Conservation (phyloP, 2,329 filamentous ascomycete species). For the Gaeumannomyces tritici region DNA sequence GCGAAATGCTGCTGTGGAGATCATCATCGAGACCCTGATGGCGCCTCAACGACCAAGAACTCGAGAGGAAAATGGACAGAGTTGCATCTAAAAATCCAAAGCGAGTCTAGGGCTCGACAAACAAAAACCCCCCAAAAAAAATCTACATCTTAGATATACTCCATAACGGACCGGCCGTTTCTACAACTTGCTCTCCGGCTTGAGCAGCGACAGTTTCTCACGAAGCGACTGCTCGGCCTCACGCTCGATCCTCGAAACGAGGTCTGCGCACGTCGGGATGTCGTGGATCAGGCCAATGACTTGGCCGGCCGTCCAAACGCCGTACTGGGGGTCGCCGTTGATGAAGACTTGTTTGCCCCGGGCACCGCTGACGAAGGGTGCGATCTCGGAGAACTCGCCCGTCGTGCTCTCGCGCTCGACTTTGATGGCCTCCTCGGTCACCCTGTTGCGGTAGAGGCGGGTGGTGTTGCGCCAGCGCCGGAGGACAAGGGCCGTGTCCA, state of each 20-base stretch:
- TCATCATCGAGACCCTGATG: not conserved
- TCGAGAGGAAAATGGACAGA: not conserved
- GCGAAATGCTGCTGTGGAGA: not conserved
- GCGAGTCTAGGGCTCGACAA: not conserved
- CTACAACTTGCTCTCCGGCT: constrained; percentile 50
- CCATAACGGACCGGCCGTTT: not conserved
- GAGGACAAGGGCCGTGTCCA: constrained; percentile 81
- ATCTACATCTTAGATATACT: not conserved
- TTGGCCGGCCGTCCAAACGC: constrained; percentile 95
- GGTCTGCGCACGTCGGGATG: constrained; percentile 62
- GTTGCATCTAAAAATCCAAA: not conserved
- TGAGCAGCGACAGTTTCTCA: constrained; percentile 47
- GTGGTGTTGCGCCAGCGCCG: constrained; percentile 89
- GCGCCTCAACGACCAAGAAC: not conserved
- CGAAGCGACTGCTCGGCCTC: constrained; percentile 61
- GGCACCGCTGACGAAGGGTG: constrained; percentile 80
- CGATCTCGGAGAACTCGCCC: constrained; percentile 84
- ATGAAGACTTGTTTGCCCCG: constrained; percentile 84
- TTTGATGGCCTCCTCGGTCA: constrained; percentile 68
- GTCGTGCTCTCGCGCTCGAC: constrained; percentile 74
- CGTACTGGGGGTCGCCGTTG: constrained; percentile 83
- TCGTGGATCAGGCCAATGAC: constrained; percentile 86
- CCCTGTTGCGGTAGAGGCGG: constrained; percentile 82
- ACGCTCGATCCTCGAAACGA: constrained; percentile 65
- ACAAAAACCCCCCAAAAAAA: too few relatives aligned